Base-by-base conservation (phyloP, 371 early-diverging fungal species). In the Actinomucor elegans region DNA sequence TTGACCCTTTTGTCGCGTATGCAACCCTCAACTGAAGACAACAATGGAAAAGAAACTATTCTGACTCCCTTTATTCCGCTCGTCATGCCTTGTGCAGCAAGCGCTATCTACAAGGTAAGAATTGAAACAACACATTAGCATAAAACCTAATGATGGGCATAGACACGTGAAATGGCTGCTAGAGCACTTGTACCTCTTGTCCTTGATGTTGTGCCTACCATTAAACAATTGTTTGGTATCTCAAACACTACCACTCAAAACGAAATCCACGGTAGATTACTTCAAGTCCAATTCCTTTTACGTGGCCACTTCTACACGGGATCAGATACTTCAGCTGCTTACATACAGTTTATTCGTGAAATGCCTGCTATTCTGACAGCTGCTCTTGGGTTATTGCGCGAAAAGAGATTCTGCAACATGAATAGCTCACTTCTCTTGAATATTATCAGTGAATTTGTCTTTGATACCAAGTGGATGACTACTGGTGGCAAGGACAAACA, bases 91-190 rank as follows among this genome's bases (percentile, higher is more conserved):
- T 94, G 94, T 64, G 80, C 86, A 3, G 72, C 77, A 6, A 84
- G 89, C 32, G 79, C 89, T 0, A 87, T 92, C 33, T 90, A 77
- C 69, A 91, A 89, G n/a, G n/a, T n/a, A n/a, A n/a, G n/a, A n/a
- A n/a, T n/a, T n/a, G n/a, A n/a, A n/a, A n/a, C n/a, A n/a, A n/a
- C n/a, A n/a, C n/a, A n/a, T n/a, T n/a, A n/a, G n/a, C n/a, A n/a
- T n/a, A n/a, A n/a, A n/a, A n/a, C n/a, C n/a, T n/a, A n/a, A n/a
- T n/a, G n/a, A n/a, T n/a, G n/a, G n/a, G n/a, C n/a, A n/a, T n/a
- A n/a, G 74, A 91, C 89, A 0, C 78, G 94, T 40, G 94, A 92
- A 58, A 91, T 94, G 85, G 86, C 94, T 0, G 91, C 92, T 0
- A 77, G 91, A 29, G 93, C 94, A 0, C 66, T 89, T 21, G 89